Conservation (phyloP, 1,284 basidiomycete genomes). For the Tetrapyrgos nigripes region DNA sequence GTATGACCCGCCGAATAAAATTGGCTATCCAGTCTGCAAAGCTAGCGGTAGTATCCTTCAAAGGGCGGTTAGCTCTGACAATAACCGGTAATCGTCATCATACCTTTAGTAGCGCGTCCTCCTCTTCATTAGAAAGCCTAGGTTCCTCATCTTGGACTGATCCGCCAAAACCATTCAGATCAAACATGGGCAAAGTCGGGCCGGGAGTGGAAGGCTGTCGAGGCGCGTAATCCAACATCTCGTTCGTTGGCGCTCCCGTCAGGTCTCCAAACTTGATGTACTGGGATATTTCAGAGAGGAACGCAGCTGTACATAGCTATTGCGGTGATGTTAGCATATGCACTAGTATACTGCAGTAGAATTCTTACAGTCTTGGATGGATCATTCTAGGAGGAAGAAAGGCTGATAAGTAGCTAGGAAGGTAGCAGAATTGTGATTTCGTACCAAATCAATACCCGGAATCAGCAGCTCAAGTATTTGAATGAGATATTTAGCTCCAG, state of each 20-base stretch:
- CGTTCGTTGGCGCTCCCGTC: constrained; percentile 41
- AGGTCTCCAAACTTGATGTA: constrained; percentile 85
- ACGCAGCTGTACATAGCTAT: constrained; percentile 76
- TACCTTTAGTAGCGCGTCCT: constrained; percentile 63
- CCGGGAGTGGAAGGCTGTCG: constrained; percentile 33
- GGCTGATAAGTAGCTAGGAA: constrained; percentile 3
- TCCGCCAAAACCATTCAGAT: constrained; percentile 37
- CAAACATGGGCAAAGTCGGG: constrained; percentile 40
- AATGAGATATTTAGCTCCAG: constrained; percentile 83
- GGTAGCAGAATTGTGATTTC: background rate
- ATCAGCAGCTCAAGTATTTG: constrained; percentile 88
- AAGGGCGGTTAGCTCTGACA: background rate
- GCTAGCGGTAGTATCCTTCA: constrained; percentile 61
- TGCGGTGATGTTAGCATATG: constrained; percentile 13
- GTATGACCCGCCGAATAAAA: constrained; percentile 84
- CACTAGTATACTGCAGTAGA: constrained; percentile 5
- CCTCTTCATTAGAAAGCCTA: constrained; percentile 56
- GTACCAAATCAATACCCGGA: constrained; percentile 83
- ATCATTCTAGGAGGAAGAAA: constrained; percentile 66
- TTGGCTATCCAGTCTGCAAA: constrained; percentile 85
- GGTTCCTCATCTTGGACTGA: constrained; percentile 41
- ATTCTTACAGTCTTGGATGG: constrained; percentile 82
- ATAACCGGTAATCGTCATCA: background rate
- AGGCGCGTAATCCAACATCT: constrained; percentile 1
- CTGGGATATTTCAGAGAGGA: constrained; percentile 81